Evolutionary conservation across 2,329 filamentous ascomycete species (phyloP).

Genomic region (Exophiala sp.): DNA sequence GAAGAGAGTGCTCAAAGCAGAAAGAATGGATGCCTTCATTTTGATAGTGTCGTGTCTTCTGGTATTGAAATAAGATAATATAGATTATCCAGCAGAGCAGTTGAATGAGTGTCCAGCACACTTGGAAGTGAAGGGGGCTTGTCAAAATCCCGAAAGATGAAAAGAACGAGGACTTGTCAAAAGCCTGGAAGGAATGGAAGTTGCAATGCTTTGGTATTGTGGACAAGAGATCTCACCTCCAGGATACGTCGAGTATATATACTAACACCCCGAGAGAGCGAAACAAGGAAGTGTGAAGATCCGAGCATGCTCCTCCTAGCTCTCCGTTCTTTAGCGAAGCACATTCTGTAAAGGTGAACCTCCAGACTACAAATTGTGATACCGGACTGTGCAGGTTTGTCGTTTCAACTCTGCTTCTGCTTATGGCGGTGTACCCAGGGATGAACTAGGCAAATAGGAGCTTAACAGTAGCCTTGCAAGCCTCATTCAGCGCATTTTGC

Average conservation of each 20-base stretch:
- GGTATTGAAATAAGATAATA: neutral
- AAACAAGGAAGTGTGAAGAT: constrained; percentile 18
- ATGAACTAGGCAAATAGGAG: constrained; percentile 9
- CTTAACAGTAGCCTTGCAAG: neutral
- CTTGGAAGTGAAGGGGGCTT: constrained; percentile 16
- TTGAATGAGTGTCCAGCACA: constrained; percentile 20
- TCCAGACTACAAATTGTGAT: constrained; percentile 21
- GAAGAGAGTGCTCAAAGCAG: constrained; percentile 17
- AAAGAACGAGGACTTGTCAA: constrained; percentile 21
- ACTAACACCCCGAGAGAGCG: constrained; percentile 3
- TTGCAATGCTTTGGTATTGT: constrained; percentile 10
- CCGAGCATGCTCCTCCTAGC: constrained; percentile 13
- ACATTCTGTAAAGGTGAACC: neutral
- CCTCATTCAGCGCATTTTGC: neutral
- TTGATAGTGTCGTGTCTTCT: constrained; percentile 5
- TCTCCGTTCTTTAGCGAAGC: neutral
- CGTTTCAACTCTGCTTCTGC: constrained; percentile 16
- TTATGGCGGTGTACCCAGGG: constrained; percentile 14
- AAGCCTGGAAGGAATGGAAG: constrained; percentile 23
- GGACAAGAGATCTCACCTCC: neutral
- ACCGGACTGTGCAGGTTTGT: constrained; percentile 12
- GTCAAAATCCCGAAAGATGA: constrained; percentile 23
- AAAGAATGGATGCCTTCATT: constrained; percentile 23
- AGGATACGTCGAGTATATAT: constrained; percentile 13
- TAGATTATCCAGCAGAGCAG: neutral